These are phyloP conservation scores for Penicillium sp. DNA, from an alignment of 2,329 filamentous ascomycete species.

Conservation along the genomic window DNA sequence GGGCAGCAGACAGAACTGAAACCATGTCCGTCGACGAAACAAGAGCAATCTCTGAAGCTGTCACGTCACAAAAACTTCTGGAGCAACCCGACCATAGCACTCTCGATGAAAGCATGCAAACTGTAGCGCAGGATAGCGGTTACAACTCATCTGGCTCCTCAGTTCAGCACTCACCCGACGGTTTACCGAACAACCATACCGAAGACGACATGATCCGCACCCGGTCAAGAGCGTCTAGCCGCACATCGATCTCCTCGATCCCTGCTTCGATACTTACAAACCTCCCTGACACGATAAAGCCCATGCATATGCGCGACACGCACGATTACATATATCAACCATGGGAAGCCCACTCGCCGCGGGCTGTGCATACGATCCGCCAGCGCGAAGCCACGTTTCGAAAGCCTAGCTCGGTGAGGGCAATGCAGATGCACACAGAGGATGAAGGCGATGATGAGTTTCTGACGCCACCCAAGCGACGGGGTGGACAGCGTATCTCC, in stretches of 20 bases:
- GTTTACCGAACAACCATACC: conserved; percentile 30
- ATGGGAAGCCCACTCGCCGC: conserved; percentile 27
- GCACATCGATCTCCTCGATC: conserved; percentile 48
- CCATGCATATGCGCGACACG: conserved; percentile 27
- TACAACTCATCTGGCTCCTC: conserved; percentile 43
- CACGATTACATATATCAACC: conserved; percentile 16
- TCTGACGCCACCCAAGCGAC: conserved; percentile 40
- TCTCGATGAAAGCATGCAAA: conserved; percentile 26
- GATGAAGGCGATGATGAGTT: conserved; percentile 49
- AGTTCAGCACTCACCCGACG: conserved; percentile 33
- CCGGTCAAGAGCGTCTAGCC: conserved; percentile 42
- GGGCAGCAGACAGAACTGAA: not conserved
- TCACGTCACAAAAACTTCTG: conserved; percentile 1
- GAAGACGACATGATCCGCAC: conserved; percentile 34
- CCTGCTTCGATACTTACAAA: conserved; percentile 46
- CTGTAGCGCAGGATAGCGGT: conserved; percentile 32
- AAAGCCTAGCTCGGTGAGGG: conserved; percentile 51
- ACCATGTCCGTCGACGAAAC: not conserved
- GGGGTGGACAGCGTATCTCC: conserved; percentile 34
- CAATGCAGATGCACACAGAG: conserved; percentile 50
- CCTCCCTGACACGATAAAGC: conserved; percentile 32
- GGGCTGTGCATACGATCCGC: conserved; percentile 33
- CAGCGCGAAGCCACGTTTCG: conserved; percentile 46
- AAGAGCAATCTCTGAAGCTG: not conserved
- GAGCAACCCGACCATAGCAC: conserved; percentile 18